Base-by-base conservation (phyloP, 2,329 filamentous ascomycete species). In the Davidsoniella neocaledoniae region DNA sequence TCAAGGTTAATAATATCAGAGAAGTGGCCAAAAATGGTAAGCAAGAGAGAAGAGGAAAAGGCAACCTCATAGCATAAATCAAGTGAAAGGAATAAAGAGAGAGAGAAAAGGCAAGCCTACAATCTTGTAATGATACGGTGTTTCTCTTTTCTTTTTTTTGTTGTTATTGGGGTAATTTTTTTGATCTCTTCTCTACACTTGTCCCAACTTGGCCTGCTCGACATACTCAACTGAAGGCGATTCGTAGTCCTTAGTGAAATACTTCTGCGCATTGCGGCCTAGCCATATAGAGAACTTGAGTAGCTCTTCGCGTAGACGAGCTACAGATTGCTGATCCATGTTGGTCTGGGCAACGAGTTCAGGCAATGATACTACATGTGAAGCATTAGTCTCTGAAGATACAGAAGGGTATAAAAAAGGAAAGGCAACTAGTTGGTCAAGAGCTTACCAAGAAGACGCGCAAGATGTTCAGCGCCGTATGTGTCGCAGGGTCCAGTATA, bases 301-400 rank as follows among this genome's bases (percentile, higher is more conserved):
- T 14, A 98, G 73, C 63, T 98, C 91, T 59, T 95, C 86, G 10
- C 87, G 81, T 23, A 96, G 76, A 43, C 87, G 83, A 54, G 81
- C 83, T 40, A 94, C 86, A 2, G 87, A 88, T 62, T 94, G 87
- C 48, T 82, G 73, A 60, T 96, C 91, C 87, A 98, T 94, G 66
- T 96, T 96, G 48, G 91, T 98, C 63, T 98, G 91, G 3, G 88
- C 88, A 54, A 96, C 80, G 39, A 96, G 78, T 61, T 98, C 91
- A 0, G 91, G 90, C 57, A 96, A 79, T 1, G 83, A 83, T 3
- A 93, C 90, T 94, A 57, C 5, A 51, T 23, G 21, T 23, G 23
- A 38, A 23, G 37, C 19, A 43, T 38, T 26, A 36, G 19, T n/a
- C 12, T 8, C 4, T 9, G 12, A 50, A 8, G n/a, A 44, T 19